A percentile compares a stretch with the other conserved stretches of the same genome.
Conservation (phyloP, 2,329 filamentous ascomycete species). For the Falciphora oryzae region DNA sequence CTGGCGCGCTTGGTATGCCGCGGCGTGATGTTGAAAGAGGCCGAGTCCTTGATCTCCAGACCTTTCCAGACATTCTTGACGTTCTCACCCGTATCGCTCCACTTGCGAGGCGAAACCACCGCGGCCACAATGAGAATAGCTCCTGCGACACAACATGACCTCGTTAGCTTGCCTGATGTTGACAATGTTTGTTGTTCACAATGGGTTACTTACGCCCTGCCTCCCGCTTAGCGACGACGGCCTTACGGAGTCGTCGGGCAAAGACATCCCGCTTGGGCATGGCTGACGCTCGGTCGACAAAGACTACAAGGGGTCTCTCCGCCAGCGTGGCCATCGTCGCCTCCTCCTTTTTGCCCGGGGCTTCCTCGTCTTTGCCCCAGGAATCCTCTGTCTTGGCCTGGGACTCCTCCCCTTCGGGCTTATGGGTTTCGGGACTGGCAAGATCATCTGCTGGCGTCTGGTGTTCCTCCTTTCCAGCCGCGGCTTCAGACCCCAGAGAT, state of each 20-base stretch:
- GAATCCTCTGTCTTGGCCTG: no score
- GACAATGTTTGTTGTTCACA: background rate
- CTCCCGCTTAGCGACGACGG: background rate
- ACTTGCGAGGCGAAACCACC: background rate
- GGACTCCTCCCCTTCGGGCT: no score
- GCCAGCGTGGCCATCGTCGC: background rate
- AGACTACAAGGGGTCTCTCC: background rate
- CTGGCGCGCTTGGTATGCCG: conserved; percentile 1
- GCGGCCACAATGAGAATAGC: background rate
- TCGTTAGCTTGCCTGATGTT: background rate
- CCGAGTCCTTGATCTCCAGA: background rate
- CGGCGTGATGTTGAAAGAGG: conserved; percentile 2
- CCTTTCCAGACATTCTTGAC: conserved; percentile 1
- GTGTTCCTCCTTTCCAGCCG: no score
- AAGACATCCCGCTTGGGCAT: background rate
- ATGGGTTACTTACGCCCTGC: background rate
- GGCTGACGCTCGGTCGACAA: background rate
- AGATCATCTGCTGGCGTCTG: no score
- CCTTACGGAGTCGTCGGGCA: background rate
- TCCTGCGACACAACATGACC: background rate
- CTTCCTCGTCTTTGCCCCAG: background rate
- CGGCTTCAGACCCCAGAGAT: no score
- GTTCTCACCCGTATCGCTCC: background rate
- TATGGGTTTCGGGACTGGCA: no score
- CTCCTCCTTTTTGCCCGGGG: background rate